phyloP scores from a whole-genome alignment of 306 rosid species.

The Comarum palustre region DNA sequence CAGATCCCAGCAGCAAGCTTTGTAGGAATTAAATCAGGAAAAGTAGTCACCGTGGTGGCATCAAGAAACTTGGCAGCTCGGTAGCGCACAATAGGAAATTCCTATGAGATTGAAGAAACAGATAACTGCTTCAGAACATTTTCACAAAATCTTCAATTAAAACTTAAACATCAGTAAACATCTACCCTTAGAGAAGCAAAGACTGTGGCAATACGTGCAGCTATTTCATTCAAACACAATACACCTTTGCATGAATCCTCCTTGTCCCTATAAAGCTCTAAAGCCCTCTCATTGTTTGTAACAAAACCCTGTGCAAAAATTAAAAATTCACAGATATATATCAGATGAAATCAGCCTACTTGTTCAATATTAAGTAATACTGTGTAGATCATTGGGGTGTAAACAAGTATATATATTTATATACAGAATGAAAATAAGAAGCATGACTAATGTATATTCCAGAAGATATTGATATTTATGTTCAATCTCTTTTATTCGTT shows the following conservation, averaged over 20 bases:
- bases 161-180: slow-evolving; percentile 16
- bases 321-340: slow-evolving; percentile 22
- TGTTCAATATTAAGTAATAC: not conserved
- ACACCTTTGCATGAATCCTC: slow-evolving; percentile 61
- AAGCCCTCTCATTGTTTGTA: slow-evolving; percentile 81
- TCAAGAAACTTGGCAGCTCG: slow-evolving; percentile 92
- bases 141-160: slow-evolving; percentile 17
- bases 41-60: slow-evolving; percentile 82
- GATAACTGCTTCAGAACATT: slow-evolving; percentile 32
- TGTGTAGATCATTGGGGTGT: not conserved
- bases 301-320: slow-evolving; percentile 64
- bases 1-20: slow-evolving; percentile 95
- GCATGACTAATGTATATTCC: too few species aligned
- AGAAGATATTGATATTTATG: too few species aligned
- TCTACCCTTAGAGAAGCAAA: slow-evolving; percentile 87
- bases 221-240: slow-evolving; percentile 71
- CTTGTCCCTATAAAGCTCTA: slow-evolving; percentile 78
- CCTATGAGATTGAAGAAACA: slow-evolving; percentile 43
- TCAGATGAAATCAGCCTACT: not conserved
- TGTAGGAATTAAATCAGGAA: slow-evolving; percentile 87
- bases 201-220: slow-evolving; percentile 80
- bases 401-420: too few species aligned
- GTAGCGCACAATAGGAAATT: slow-evolving; percentile 76
- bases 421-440: too few species aligned
- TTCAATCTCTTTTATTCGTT: too few species aligned